phyloP scores from a whole-genome alignment of 2,329 filamentous ascomycete genomes.

The Ophiostoma sp. region DNA sequence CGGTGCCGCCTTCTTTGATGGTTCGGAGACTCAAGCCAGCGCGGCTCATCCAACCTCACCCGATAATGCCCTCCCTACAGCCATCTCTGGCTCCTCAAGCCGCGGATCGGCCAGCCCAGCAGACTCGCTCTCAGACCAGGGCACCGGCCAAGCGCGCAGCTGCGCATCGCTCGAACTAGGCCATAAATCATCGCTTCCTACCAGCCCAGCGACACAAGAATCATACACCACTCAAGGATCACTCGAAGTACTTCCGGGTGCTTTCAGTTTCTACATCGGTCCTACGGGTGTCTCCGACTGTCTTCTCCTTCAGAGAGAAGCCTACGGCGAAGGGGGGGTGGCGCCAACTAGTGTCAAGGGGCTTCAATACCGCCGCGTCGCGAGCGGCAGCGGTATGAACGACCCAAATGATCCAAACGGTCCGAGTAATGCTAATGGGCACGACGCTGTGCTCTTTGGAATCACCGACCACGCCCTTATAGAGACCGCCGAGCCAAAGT shows the following conservation, averaged over 20 bases:
- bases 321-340: conserved; percentile 12
- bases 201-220: neutral
- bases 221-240: neutral
- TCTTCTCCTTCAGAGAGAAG: conserved; percentile 20
- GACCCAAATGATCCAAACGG: neutral
- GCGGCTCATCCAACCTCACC: neutral
- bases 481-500: conserved; percentile 34
- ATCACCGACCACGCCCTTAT: conserved; percentile 35
- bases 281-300: conserved; percentile 25
- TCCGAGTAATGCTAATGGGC: no score
- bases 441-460: conserved; percentile 31
- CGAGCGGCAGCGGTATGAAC: neutral
- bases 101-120: neutral
- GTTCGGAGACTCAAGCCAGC: neutral
- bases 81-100: neutral
- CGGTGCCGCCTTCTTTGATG: no score
- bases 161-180: no score
- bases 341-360: neutral
- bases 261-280: conserved; percentile 27
- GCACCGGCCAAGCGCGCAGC: neutral
- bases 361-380: neutral
- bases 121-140: neutral
- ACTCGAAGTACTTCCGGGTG: conserved; percentile 5
- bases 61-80: neutral
- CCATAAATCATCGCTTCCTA: no score